Base-by-base conservation (phyloP, 1,284 basidiomycete species). In the Trichosporon faecale region DNA sequence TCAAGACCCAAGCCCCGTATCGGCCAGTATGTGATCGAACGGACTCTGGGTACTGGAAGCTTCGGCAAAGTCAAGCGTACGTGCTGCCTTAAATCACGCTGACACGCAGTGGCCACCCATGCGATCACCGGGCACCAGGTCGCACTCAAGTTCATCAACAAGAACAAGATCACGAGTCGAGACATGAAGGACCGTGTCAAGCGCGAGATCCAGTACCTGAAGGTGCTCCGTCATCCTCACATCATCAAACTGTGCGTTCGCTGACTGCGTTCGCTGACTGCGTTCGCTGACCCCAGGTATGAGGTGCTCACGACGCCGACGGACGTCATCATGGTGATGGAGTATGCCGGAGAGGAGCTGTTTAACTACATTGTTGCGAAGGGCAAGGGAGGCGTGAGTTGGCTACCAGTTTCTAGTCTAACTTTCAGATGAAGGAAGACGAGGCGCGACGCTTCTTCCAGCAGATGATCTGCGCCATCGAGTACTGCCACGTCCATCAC, bases 21-120 rank as follows among this genome's bases (percentile, higher is more conserved):
- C 49, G 83, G 83, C 27, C 82, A 83, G 76, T 86, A 86, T 69
- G 82, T 85, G 72, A 79, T 86, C 57, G 83, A 84, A 67, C 81
- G 85, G 68, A 87, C 87, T 0, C 78, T 88, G 9, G 87, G 87
- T 0, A 85, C 85, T 72, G 96, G 96, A 21, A 95, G 93, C 14
- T 99, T 98, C 84, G 96, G 95, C 70, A 98, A 98, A 84, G 96
- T 99, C 80, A 98, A 98, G 87, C 92, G 95, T 96, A 83, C 84
- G 93, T 81, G 23, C 29, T 46, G 60, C 12, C n/a, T 44, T 3
- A 31, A 23, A 21, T 44, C 18, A 27, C 5, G 49, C 66, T 73
- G 25, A 68, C 66, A 7, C 21, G 11, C 82, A 98, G 94, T 96
- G 87, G 96, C 94, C 37, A 90, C 90, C 14, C 96, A 99, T 82